Conservation (phyloP, 441 rosid genomes). For the Pelargonium fulgidum region DNA sequence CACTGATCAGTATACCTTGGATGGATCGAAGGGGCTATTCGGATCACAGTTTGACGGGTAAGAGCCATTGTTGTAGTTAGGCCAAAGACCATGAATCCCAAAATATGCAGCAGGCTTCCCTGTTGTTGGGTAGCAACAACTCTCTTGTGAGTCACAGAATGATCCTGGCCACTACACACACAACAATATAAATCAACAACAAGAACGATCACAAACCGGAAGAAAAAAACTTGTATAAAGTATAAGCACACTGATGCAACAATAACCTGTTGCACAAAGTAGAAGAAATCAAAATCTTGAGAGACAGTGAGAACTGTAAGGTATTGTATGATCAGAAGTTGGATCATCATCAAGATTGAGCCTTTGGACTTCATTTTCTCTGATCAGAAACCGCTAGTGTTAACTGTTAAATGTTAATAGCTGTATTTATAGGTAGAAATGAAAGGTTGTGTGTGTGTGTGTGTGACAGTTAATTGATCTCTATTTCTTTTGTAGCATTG, state of each 20-base stretch:
- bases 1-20: slow-evolving; percentile 38
- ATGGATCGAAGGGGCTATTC: slow-evolving; percentile 37
- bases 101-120: slow-evolving; percentile 88
- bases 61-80: slow-evolving; percentile 61
- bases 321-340: slow-evolving; percentile 33
- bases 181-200: background rate
- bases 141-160: slow-evolving; percentile 52
- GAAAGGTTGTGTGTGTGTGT: background rate
- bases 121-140: slow-evolving; percentile 74
- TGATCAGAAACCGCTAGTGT: background rate
- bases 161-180: slow-evolving; percentile 82
- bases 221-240: background rate
- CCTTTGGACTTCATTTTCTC: slow-evolving; percentile 18
- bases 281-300: slow-evolving; percentile 69
- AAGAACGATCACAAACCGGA: background rate
- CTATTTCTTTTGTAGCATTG: background rate
- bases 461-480: too few relatives aligned
- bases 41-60: slow-evolving; percentile 79
- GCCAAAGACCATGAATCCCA: slow-evolving; percentile 96
- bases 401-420: background rate
- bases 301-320: slow-evolving; percentile 34
- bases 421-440: background rate
- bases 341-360: slow-evolving; percentile 18
- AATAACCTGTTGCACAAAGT: slow-evolving; percentile 51
- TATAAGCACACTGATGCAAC: background rate